Base-by-base conservation (phyloP, 176 grass and related monocot species). In the Otatea glauca region DNA sequence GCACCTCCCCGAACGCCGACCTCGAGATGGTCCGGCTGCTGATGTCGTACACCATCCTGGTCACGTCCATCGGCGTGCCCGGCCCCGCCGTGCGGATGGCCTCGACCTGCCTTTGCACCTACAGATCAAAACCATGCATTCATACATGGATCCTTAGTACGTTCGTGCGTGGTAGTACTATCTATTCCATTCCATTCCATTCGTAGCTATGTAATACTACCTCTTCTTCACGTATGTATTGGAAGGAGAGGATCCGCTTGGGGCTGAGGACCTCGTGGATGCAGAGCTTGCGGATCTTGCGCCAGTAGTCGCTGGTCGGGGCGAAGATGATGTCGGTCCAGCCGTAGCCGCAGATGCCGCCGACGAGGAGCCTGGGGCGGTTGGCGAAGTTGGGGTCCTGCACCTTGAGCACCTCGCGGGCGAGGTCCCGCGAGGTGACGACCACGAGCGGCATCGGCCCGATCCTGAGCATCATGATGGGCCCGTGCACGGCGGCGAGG, bases 351-450 rank as follows among this genome's bases (percentile, higher is more conserved):
- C 81, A 83, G 55, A 88, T 83, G 74, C 67, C 80, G 56, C 86
- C 80, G 11, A 83, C 86, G 5, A 88, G 86, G 0, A 88, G 86
- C 66, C 56, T 0, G 0, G 86, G 86, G 0, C 86, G 73, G 80
- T 83, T 88, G 2, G 86, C 86, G 86, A 88, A 88, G 86, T 83
- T 83, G 3, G 86, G 66, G 66, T 88, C 86, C 74, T 88, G 86
- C 44, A 78, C 75, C 86, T 83, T 83, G 35, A 88, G 86, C 80
- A 88, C 86, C 80, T 83, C 86, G 0, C 86, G 66, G 0, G 80
- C 80, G 7, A 83, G 67, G 66, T 88, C 80, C 44, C 74, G 47
- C 13, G 86, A 88, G 7, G 80, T 78, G 16, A 78, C 86, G 32
- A 88, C 86, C 66, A 88, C 80, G 23, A 83, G 86, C 65, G 86